A percentile compares a stretch with the other conserved stretches of the same genome.
These are phyloP conservation scores for Lachnellula willkommii DNA, from an alignment of 2,329 filamentous ascomycete species.

Conservation along the genomic window DNA sequence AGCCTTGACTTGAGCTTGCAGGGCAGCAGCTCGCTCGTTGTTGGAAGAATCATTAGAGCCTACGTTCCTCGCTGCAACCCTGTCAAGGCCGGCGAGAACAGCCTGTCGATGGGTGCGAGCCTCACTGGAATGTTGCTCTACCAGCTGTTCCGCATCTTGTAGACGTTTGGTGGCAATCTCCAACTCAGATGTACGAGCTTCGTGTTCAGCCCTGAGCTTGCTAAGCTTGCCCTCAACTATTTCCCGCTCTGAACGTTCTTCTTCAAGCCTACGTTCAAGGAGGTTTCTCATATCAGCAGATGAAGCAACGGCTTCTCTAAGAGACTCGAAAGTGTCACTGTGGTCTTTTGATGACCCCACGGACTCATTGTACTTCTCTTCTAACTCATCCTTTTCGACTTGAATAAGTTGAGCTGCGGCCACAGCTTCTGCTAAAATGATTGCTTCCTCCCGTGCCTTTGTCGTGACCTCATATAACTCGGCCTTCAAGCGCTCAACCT, in stretches of 20 bases:
- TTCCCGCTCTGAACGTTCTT: constrained; percentile 74
- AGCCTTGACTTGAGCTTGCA: constrained; percentile 74
- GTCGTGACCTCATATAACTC: constrained; percentile 78
- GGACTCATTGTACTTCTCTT: constrained; percentile 61
- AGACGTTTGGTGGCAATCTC: constrained; percentile 68
- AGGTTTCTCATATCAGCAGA: constrained; percentile 71
- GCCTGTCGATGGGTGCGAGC: constrained; percentile 79
- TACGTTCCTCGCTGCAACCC: constrained; percentile 54
- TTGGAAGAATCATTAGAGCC: constrained; percentile 44
- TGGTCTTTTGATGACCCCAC: constrained; percentile 65
- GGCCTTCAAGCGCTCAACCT: constrained; percentile 78
- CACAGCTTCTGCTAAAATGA: constrained; percentile 70
- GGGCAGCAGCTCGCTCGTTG: constrained; percentile 62
- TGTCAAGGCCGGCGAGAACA: constrained; percentile 76
- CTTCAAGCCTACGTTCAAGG: constrained; percentile 74
- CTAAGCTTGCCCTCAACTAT: constrained; percentile 69
- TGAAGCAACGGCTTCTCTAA: constrained; percentile 72
- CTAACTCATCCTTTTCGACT: constrained; percentile 79
- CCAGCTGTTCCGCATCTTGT: constrained; percentile 80
- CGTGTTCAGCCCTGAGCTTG: constrained; percentile 76
- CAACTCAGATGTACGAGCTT: constrained; percentile 71
- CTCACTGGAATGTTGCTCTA: constrained; percentile 81
- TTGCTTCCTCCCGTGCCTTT: constrained; percentile 72
- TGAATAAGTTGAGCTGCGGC: constrained; percentile 69
- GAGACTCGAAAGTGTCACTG: constrained; percentile 62